Percentiles rank a stretch among this genome's conserved stretches.
Conservation (phyloP, 805 yeast genomes). For the Candida orba region DNA sequence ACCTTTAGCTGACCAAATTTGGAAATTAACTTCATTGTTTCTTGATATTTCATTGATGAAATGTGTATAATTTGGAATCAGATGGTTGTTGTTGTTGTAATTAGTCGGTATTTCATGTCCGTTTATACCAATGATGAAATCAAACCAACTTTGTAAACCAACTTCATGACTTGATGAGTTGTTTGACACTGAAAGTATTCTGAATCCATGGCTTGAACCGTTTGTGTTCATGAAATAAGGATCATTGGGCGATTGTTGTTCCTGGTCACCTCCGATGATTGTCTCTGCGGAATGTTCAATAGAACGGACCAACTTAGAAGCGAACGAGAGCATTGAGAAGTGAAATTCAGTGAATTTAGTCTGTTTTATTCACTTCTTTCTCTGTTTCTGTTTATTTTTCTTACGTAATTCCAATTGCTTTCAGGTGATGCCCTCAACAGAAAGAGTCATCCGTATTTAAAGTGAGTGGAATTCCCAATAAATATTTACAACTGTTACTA, state of each 20-base stretch:
- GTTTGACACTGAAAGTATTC: slow-evolving; percentile 44
- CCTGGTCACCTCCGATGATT: slow-evolving; percentile 22
- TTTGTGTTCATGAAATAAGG: slow-evolving; percentile 23
- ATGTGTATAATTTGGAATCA: slow-evolving; percentile 37
- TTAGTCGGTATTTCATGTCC: slow-evolving; percentile 49
- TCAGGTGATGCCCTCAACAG: neutral
- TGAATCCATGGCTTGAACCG: slow-evolving; percentile 40
- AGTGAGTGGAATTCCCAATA: no score
- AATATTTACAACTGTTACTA: no score
- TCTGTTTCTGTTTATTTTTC: no score
- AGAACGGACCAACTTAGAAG: slow-evolving; percentile 52
- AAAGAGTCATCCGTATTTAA: neutral
- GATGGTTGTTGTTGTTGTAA: slow-evolving; percentile 27
- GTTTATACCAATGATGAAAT: slow-evolving; percentile 74
- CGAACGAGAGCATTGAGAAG: slow-evolving; percentile 54
- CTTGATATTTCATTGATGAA: slow-evolving; percentile 38
- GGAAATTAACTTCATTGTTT: slow-evolving; percentile 40
- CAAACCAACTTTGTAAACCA: slow-evolving; percentile 81
- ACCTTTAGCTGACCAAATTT: slow-evolving; percentile 87
- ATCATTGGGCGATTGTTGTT: slow-evolving; percentile 19
- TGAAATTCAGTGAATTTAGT: no score
- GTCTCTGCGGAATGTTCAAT: slow-evolving; percentile 36
- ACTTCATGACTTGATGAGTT: slow-evolving; percentile 34
- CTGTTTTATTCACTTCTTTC: no score
- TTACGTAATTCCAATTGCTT: neutral